Base-by-base conservation (phyloP, 805 yeast species). In the Lachancea dasiensis region DNA sequence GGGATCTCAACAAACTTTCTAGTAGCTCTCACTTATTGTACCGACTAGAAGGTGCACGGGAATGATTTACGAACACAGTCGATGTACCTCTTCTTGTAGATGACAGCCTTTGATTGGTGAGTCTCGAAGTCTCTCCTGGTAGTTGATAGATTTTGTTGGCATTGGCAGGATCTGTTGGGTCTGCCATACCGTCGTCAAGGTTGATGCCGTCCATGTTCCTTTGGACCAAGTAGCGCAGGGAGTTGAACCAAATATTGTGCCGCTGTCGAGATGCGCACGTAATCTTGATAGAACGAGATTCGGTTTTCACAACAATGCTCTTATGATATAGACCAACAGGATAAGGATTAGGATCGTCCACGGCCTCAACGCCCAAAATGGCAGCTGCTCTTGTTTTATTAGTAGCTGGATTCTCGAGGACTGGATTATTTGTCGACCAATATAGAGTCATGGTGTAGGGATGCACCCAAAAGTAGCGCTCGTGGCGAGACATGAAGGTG, bases 401-500 rank as follows among this genome's bases (percentile, higher is more conserved):
- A 2, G 72, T 71, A 0, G 79, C 65, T 7, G 86, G 83, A 48
- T 82, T 80, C 3, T 77, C 72, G 33, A 82, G 56, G 0, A 81
- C 81, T 1, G 97, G 97, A 52, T 84, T 85, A 9, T 78, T 70
- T 4, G 74, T 70, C 3, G 90, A 80, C 98, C 98, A 90, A 60
- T 86, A 87, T 32, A 90, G 67, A 0, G 95, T 86, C 67, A 86
- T 64, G 6, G 92, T 81, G 60, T 89, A 89, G 3, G 98, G 97
- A 61, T 90, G 95, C 31, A 92, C 76, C 97, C 97, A 92, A 71
- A 90, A 90, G 64, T 77, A 90, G 47, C 97, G 73, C 54, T 83
- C 92, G 55, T 90, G 98, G 43, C 96, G 74, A 28, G 75, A 73
- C 0, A 90, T 74, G 15, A 86, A 70, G 6, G 70, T 61, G 26